phyloP scores from a whole-genome alignment of 306 rosid species.

The Hylodesmum podocarpum region DNA sequence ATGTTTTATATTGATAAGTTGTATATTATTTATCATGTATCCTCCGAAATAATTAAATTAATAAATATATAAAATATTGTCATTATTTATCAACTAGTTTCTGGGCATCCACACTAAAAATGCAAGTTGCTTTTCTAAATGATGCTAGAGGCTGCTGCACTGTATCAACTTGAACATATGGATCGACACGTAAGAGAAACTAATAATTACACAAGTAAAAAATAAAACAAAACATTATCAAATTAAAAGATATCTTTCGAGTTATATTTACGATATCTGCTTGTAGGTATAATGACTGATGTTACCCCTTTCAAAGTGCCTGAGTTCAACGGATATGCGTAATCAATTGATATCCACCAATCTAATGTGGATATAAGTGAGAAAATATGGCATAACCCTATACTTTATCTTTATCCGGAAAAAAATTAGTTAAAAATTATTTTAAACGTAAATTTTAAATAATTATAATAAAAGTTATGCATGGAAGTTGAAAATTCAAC shows the following conservation, averaged over 20 bases:
- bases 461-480: too few species aligned
- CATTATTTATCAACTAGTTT: not conserved
- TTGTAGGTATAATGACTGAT: too few species aligned
- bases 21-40: not conserved
- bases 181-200: not conserved
- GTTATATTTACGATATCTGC: not conserved
- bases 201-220: not conserved
- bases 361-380: not conserved
- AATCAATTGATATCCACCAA: not conserved
- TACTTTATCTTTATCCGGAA: not conserved
- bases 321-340: not conserved
- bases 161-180: not conserved
- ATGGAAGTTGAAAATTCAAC: too few species aligned
- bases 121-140: not conserved
- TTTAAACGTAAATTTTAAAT: too few species aligned
- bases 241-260: not conserved
- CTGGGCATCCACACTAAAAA: not conserved
- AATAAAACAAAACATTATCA: not conserved
- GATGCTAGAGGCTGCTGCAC: not conserved
- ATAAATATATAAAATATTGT: not conserved
- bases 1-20: not conserved
- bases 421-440: too few species aligned
- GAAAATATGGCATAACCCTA: not conserved
- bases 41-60: not conserved
- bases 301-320: not conserved